Conservation (phyloP, 2,329 filamentous ascomycete species). For the Endothia cerciana region DNA sequence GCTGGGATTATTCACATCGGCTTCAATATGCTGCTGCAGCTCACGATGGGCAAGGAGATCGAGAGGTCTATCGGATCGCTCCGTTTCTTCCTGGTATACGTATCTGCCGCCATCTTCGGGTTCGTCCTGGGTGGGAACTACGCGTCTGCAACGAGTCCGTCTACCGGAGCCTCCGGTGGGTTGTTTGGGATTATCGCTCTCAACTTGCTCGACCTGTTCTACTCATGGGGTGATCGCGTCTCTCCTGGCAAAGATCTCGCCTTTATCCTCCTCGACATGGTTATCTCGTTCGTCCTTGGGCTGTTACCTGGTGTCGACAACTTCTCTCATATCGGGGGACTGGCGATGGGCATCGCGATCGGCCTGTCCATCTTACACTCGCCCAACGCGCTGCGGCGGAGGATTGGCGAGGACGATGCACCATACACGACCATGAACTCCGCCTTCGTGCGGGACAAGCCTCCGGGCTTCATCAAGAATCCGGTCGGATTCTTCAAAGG, state of each 20-base stretch:
- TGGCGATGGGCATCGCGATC: conserved; percentile 86
- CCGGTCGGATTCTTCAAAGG: conserved; percentile 86
- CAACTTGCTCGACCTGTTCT: conserved; percentile 84
- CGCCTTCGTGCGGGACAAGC: conserved; percentile 49
- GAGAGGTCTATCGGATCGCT: conserved; percentile 86
- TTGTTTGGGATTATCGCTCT: conserved; percentile 93
- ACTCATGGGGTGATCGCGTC: conserved; percentile 83
- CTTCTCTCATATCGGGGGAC: conserved; percentile 95
- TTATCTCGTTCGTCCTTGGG: conserved; percentile 89
- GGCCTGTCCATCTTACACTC: conserved; percentile 89
- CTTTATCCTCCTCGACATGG: conserved; percentile 83
- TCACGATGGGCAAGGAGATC: conserved; percentile 91
- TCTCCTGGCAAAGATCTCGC: conserved; percentile 82
- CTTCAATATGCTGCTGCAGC: conserved; percentile 91
- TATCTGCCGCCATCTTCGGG: conserved; percentile 90
- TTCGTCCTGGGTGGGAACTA: conserved; percentile 96
- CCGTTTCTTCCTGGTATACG: conserved; percentile 87
- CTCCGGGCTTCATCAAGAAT: conserved; percentile 61
- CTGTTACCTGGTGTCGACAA: conserved; percentile 93
- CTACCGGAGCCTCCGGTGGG: conserved; percentile 85
- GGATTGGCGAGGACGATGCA: conserved; percentile 67
- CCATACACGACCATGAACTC: conserved; percentile 72
- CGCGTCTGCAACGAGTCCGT: conserved; percentile 78
- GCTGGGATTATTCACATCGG: conserved; percentile 92
- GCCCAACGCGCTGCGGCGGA: conserved; percentile 75